Conservation (phyloP, 2,329 filamentous ascomycete genomes). For the Ophiostoma sp. region DNA sequence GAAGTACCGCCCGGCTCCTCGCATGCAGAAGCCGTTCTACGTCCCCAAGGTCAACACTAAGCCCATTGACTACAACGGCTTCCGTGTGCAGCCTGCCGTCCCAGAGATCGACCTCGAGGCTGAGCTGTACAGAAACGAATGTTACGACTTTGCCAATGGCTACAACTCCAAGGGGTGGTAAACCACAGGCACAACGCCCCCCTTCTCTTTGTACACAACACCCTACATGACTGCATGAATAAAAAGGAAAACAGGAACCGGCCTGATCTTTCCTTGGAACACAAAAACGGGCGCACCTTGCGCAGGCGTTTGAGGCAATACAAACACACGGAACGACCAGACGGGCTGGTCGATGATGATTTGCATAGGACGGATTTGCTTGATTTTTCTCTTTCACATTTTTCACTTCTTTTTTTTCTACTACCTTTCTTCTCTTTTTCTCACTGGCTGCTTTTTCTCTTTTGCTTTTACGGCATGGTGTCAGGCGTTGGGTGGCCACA, state of each 20-base stretch:
- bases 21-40: too few relatives aligned
- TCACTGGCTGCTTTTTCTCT: not conserved
- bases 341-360: not conserved
- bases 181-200: not conserved
- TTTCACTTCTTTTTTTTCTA: not conserved
- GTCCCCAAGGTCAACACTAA: too few relatives aligned
- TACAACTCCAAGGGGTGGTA: constrained; percentile 29
- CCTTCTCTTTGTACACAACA: not conserved
- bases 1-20: not conserved
- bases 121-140: constrained; percentile 18
- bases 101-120: constrained; percentile 21
- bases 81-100: not conserved
- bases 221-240: not conserved
- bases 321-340: not conserved
- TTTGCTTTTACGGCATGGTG: not conserved
- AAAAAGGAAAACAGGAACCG: not conserved
- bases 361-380: not conserved
- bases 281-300: not conserved
- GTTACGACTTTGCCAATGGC: constrained; percentile 22
- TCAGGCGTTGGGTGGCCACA: not conserved
- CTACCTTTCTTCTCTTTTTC: not conserved
- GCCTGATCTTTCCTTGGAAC: not conserved
- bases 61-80: too few relatives aligned
- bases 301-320: not conserved
- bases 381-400: not conserved